Conservation (phyloP, 2,329 filamentous ascomycete species). For the Aspergillus sp. region DNA sequence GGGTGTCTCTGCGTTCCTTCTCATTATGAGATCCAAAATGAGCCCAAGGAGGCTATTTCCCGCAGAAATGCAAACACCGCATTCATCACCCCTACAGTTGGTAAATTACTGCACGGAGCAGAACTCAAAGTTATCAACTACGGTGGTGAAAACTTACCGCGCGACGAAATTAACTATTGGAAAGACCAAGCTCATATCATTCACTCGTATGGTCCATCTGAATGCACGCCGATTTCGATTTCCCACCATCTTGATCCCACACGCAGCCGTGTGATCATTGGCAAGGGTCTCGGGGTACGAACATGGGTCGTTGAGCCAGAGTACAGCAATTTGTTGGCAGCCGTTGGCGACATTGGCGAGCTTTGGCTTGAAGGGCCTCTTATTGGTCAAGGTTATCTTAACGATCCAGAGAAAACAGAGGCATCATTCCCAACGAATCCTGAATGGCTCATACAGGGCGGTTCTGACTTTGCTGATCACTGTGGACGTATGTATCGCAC, state of each 20-base stretch:
- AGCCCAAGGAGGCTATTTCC: slow-evolving; percentile 21
- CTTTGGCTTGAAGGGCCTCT: slow-evolving; percentile 29
- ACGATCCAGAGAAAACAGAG: slow-evolving; percentile 24
- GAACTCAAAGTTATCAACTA: no score
- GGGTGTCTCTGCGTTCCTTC: slow-evolving; percentile 43
- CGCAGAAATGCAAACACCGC: slow-evolving; percentile 11
- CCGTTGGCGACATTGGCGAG: slow-evolving; percentile 17
- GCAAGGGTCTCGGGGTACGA: no score
- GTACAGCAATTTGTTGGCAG: slow-evolving; percentile 13
- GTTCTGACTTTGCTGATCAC: not conserved
- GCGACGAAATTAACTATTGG: slow-evolving; percentile 28
- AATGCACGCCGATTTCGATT: no score
- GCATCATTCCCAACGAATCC: slow-evolving; percentile 15
- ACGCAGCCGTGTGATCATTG: no score
- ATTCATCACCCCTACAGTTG: slow-evolving; percentile 41
- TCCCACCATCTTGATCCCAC: no score
- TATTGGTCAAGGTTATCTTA: slow-evolving; percentile 31
- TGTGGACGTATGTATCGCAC: slow-evolving; percentile 24
- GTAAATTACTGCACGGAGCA: slow-evolving; percentile 10
- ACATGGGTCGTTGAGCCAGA: slow-evolving; percentile 13
- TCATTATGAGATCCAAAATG: slow-evolving; percentile 38
- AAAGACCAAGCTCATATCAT: slow-evolving; percentile 26
- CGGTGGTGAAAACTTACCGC: slow-evolving; percentile 23
- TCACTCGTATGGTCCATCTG: slow-evolving; percentile 11
- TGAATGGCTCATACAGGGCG: slow-evolving; percentile 1